phyloP scores from a whole-genome alignment of 2,329 filamentous ascomycete genomes.

The Chaetomium olivaceum region DNA sequence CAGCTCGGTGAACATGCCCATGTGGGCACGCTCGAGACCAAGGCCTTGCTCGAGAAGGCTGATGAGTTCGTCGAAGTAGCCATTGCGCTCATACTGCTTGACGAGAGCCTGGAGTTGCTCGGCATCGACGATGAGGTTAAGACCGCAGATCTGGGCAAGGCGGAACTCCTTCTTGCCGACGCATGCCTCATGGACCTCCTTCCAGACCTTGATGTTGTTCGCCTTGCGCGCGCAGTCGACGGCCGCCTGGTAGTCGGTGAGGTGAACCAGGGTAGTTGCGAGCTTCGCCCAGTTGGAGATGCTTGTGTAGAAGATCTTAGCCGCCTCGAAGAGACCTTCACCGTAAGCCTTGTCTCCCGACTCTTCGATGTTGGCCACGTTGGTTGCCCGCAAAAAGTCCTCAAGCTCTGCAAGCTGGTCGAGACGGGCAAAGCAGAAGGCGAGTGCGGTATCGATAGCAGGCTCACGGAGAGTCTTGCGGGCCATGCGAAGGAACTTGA shows the following conservation, averaged over 20 bases:
- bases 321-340: slow-evolving; percentile 90
- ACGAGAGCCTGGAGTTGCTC: slow-evolving; percentile 92
- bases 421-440: slow-evolving; percentile 89
- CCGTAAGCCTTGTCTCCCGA: slow-evolving; percentile 97
- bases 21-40: slow-evolving; percentile 86
- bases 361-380: slow-evolving; percentile 93
- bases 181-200: slow-evolving; percentile 95
- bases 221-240: slow-evolving; percentile 98
- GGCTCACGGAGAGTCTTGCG: slow-evolving; percentile 95
- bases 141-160: slow-evolving; percentile 95
- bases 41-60: slow-evolving; percentile 90
- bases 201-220: slow-evolving; percentile 99
- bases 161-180: slow-evolving; percentile 98
- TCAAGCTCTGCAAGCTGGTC: slow-evolving; percentile 92
- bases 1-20: slow-evolving; percentile 95
- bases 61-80: slow-evolving; percentile 98
- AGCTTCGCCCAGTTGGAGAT: slow-evolving; percentile 99
- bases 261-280: slow-evolving; percentile 94
- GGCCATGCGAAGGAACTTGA: slow-evolving; percentile 96
- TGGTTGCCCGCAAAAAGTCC: slow-evolving; percentile 89
- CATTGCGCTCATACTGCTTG: slow-evolving; percentile 93
- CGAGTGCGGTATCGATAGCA: slow-evolving; percentile 87
- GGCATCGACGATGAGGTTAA: slow-evolving; percentile 96
- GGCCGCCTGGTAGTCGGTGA: slow-evolving; percentile 94
- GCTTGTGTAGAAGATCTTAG: slow-evolving; percentile 98